These are phyloP conservation scores for Tremella mesenterica DNA, from an alignment of 768 basidiomycete species.

Conservation along the genomic window DNA sequence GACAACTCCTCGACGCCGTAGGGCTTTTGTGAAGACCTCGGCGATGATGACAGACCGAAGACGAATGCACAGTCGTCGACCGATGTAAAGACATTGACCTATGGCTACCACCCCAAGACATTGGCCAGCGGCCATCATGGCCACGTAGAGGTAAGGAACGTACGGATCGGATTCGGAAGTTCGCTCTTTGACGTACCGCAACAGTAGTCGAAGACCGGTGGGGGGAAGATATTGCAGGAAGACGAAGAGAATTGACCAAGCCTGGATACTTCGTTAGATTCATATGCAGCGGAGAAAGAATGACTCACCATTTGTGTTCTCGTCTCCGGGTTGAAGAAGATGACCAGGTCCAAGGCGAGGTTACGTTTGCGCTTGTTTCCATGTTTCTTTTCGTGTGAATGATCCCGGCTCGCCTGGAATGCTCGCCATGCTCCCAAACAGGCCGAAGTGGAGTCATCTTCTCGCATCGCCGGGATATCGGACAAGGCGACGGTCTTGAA, in stretches of 20 bases:
- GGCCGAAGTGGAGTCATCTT: constrained; percentile 36
- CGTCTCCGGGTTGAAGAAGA: constrained; percentile 32
- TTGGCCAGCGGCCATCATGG: constrained; percentile 44
- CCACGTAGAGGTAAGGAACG: constrained; percentile 45
- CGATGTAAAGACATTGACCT: constrained; percentile 43
- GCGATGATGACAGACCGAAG: constrained; percentile 45
- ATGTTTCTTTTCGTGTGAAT: constrained; percentile 18
- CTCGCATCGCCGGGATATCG: constrained; percentile 39
- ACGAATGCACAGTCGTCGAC: constrained; percentile 43
- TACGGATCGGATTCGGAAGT: constrained; percentile 33
- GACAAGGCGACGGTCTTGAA: constrained; percentile 22
- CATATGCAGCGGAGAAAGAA: background rate
- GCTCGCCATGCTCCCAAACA: constrained; percentile 31
- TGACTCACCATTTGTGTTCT: constrained; percentile 25
- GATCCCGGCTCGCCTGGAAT: constrained; percentile 20
- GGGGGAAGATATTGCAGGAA: constrained; percentile 44
- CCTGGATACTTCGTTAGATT: constrained; percentile 8
- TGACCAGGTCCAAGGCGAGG: constrained; percentile 26
- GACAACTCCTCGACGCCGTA: constrained; percentile 44
- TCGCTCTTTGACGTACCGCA: constrained; percentile 42
- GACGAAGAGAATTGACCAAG: constrained; percentile 38
- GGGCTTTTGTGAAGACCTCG: constrained; percentile 46
- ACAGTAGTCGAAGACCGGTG: constrained; percentile 43
- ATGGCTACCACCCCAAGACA: constrained; percentile 26
- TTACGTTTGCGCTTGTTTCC: constrained; percentile 20